Conservation (phyloP, 2,329 filamentous ascomycete species). For the Penicillium crustosum region DNA sequence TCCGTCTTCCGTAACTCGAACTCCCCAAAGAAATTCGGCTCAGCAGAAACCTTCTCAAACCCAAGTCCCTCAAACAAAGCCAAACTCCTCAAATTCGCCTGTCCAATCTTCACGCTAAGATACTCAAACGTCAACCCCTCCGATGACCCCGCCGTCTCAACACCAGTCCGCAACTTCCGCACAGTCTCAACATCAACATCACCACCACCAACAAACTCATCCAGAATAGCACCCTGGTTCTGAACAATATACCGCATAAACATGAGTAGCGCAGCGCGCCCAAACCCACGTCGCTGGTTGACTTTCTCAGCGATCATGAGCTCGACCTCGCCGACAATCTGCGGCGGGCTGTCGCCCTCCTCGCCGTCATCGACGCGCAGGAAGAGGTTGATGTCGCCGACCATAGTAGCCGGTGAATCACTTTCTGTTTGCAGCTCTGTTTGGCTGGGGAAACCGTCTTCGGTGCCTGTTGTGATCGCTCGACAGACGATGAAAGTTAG, state of each 20-base stretch:
- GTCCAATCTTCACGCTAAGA: slow-evolving; percentile 62
- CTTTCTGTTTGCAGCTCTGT: slow-evolving; percentile 44
- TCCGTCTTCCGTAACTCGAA: slow-evolving; percentile 55
- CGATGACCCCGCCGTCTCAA: slow-evolving; percentile 3
- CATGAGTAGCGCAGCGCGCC: slow-evolving; percentile 62
- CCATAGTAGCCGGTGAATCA: slow-evolving; percentile 57
- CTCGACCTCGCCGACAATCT: slow-evolving; percentile 70
- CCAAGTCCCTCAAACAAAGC: slow-evolving; percentile 60
- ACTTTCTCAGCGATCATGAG: slow-evolving; percentile 73
- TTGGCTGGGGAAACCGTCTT: neutral
- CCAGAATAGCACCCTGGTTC: slow-evolving; percentile 56
- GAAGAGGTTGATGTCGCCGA: slow-evolving; percentile 81
- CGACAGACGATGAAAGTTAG: slow-evolving; percentile 85
- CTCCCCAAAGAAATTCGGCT: slow-evolving; percentile 67
- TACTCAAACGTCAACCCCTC: slow-evolving; percentile 35
- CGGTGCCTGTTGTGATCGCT: slow-evolving; percentile 33
- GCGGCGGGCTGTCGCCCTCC: slow-evolving; percentile 32
- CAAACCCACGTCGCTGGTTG: slow-evolving; percentile 63
- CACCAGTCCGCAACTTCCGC: slow-evolving; percentile 15
- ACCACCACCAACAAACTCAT: slow-evolving; percentile 50
- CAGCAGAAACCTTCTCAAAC: slow-evolving; percentile 52
- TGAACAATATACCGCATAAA: slow-evolving; percentile 68
- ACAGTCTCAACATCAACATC: slow-evolving; percentile 13
- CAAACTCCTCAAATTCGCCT: slow-evolving; percentile 58
- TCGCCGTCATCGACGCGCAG: slow-evolving; percentile 61